phyloP scores from a whole-genome alignment of 1,284 basidiomycete species.

The Peniophora sp. region DNA sequence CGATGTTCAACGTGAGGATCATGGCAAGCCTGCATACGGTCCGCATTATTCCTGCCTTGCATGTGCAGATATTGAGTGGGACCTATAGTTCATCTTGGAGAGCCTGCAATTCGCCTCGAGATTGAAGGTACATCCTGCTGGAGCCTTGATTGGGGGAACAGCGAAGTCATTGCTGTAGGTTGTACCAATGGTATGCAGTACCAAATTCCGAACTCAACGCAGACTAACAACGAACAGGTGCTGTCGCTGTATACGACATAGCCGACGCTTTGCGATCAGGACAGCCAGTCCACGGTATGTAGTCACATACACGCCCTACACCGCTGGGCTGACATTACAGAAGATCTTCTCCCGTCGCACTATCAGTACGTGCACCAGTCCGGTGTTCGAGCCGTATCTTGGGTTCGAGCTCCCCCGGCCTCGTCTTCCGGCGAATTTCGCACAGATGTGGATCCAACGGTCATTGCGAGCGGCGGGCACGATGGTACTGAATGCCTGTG shows the following conservation, averaged over 20 bases:
- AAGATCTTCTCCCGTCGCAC: slow-evolving; percentile 56
- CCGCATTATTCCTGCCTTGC: background rate
- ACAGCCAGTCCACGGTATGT: slow-evolving; percentile 1
- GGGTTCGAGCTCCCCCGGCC: slow-evolving; percentile 60
- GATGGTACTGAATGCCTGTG: slow-evolving; percentile 70
- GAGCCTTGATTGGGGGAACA: slow-evolving; percentile 83
- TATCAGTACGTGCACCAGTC: slow-evolving; percentile 70
- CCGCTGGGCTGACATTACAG: slow-evolving; percentile 2
- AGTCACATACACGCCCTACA: background rate
- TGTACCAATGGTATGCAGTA: slow-evolving; percentile 65
- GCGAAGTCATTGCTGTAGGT: slow-evolving; percentile 70
- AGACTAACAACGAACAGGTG: slow-evolving; percentile 41
- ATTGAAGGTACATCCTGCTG: slow-evolving; percentile 66
- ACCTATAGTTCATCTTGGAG: slow-evolving; percentile 44
- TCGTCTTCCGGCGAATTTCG: slow-evolving; percentile 37
- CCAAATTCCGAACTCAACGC: background rate
- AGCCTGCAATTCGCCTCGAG: slow-evolving; percentile 64
- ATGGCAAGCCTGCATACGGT: slow-evolving; percentile 17
- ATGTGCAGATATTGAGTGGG: background rate
- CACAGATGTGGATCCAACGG: slow-evolving; percentile 52
- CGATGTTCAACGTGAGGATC: slow-evolving; percentile 25
- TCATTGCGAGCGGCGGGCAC: slow-evolving; percentile 69
- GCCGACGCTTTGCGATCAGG: slow-evolving; percentile 35
- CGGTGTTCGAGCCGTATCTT: slow-evolving; percentile 66
- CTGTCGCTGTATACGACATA: slow-evolving; percentile 70